These are phyloP conservation scores for Cordyceps javanica DNA, from an alignment of 2,329 filamentous ascomycete species.

Conservation along the genomic window DNA sequence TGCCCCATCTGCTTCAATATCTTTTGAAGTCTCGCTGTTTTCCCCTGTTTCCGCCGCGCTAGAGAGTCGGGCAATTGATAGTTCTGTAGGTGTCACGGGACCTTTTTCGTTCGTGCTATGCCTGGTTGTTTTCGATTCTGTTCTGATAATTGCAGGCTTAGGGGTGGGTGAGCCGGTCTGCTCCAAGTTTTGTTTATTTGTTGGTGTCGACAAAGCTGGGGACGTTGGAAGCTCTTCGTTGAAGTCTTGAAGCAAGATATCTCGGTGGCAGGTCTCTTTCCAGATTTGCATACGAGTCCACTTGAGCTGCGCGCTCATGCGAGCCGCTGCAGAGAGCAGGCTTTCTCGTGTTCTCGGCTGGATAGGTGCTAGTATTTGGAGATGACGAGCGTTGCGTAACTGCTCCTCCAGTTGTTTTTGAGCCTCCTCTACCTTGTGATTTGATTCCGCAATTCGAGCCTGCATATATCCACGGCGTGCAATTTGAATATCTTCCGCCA, in stretches of 20 bases:
- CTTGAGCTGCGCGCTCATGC: conserved; percentile 81
- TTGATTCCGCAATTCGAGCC: conserved; percentile 74
- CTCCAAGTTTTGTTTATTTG: conserved; percentile 22
- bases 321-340: conserved; percentile 75
- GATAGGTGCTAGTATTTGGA: conserved; percentile 83
- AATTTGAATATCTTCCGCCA: conserved; percentile 78
- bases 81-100: conserved; percentile 24
- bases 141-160: conserved; percentile 18
- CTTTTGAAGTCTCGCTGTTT: not conserved
- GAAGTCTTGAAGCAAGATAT: conserved; percentile 79
- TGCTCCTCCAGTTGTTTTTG: conserved; percentile 78
- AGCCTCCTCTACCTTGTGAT: conserved; percentile 66
- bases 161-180: conserved; percentile 23
- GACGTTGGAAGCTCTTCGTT: conserved; percentile 58
- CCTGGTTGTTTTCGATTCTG: conserved; percentile 24
- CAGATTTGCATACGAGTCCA: conserved; percentile 95
- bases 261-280: conserved; percentile 83
- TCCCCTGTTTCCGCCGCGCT: not conserved
- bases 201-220: conserved; percentile 18
- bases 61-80: conserved; percentile 16
- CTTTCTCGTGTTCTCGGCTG: conserved; percentile 85
- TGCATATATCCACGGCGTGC: conserved; percentile 78
- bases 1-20: not conserved
- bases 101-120: conserved; percentile 20
- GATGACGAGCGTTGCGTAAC: conserved; percentile 81